phyloP scores from a whole-genome alignment of 108 stramenopile species.

The Cyclotella cryptica region DNA sequence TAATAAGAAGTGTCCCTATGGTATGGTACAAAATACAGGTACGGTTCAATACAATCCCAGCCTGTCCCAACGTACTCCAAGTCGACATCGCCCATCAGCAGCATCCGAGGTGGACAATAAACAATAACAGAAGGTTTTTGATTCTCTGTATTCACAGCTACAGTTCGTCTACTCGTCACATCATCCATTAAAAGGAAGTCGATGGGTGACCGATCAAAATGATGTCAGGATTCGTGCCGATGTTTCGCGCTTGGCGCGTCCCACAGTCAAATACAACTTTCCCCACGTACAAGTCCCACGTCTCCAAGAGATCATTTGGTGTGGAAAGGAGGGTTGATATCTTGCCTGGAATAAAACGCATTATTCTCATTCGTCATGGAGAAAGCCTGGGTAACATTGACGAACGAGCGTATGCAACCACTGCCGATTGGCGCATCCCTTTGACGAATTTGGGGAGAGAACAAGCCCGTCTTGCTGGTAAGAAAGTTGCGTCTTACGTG shows the following conservation, averaged over 20 bases:
- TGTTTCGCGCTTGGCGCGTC: neutral
- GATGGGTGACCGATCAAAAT: too few relatives aligned
- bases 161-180: too few relatives aligned
- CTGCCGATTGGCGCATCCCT: slow-evolving; percentile 66
- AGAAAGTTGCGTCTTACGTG: slow-evolving; percentile 13
- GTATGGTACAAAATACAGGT: too few relatives aligned
- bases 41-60: too few relatives aligned
- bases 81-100: too few relatives aligned
- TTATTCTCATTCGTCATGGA: slow-evolving; percentile 76
- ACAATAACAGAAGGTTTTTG: too few relatives aligned
- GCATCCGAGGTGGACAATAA: too few relatives aligned
- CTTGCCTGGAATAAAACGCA: slow-evolving; percentile 53
- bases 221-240: too few relatives aligned
- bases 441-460: slow-evolving; percentile 42
- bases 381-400: slow-evolving; percentile 73
- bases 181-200: too few relatives aligned
- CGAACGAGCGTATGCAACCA: slow-evolving; percentile 58
- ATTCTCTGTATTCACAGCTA: too few relatives aligned
- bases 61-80: too few relatives aligned
- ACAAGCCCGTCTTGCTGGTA: slow-evolving; percentile 23
- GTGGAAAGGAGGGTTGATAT: slow-evolving; percentile 9
- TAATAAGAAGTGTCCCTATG: too few relatives aligned
- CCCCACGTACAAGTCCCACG: neutral
- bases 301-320: neutral
- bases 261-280: neutral